Conservation (phyloP, 2,329 filamentous ascomycete genomes). For the Pseudopithomyces maydicus region DNA sequence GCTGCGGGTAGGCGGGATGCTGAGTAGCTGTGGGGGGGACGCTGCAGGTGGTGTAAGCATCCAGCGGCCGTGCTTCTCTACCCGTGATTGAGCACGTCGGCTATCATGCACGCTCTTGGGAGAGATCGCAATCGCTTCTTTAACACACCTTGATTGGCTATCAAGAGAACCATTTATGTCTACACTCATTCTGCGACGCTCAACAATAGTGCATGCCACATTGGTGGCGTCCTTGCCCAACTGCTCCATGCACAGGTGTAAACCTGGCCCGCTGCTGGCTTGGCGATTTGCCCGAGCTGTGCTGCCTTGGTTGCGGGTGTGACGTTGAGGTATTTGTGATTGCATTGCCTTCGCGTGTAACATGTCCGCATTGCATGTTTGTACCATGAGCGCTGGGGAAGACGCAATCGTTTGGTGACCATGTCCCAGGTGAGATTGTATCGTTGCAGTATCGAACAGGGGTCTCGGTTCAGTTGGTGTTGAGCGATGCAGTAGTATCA, state of each 20-base stretch:
- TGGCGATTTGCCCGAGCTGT: neutral
- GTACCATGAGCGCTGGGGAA: neutral
- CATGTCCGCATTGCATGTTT: neutral
- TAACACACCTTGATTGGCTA: too few relatives aligned
- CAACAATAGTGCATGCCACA: constrained; percentile 2
- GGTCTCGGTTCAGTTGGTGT: too few relatives aligned
- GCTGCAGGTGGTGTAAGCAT: too few relatives aligned
- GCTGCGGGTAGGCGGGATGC: too few relatives aligned
- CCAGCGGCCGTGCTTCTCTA: too few relatives aligned
- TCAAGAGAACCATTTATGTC: neutral
- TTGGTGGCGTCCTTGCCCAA: constrained; percentile 4
- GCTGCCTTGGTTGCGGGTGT: neutral
- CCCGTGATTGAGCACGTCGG: too few relatives aligned
- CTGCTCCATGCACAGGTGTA: neutral
- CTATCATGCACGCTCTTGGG: too few relatives aligned
- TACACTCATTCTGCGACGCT: neutral
- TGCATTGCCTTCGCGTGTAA: neutral
- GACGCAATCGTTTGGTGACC: neutral
- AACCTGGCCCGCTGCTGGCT: neutral
- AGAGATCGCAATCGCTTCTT: too few relatives aligned
- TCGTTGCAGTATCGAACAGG: too few relatives aligned
- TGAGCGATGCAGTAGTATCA: too few relatives aligned
- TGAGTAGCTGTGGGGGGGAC: too few relatives aligned
- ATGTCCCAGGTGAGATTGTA: neutral
- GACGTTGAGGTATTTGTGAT: neutral